Evolutionary conservation across 345 rosid species (phyloP).

Genomic region (Populus euphratica): DNA sequence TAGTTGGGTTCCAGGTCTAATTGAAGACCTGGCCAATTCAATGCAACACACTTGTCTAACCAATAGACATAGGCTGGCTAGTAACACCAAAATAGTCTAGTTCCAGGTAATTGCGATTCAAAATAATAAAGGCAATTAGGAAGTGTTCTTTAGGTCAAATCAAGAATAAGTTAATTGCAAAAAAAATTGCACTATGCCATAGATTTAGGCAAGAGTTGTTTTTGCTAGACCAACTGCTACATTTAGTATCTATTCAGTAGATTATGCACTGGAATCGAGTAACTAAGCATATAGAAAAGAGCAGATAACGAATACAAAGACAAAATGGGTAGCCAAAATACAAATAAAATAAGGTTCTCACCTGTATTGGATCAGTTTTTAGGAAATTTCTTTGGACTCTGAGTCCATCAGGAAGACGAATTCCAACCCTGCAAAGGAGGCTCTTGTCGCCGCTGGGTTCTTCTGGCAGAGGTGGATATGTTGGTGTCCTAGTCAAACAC

Average conservation of each 20-base stretch:
- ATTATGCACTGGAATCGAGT: not conserved
- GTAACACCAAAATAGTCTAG: not conserved
- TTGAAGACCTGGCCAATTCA: not conserved
- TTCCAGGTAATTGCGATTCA: not conserved
- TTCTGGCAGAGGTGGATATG: conserved; percentile 80
- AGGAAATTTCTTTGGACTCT: conserved; percentile 83
- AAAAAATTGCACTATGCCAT: not conserved
- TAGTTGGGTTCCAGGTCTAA: not conserved
- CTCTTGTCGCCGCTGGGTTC: conserved; percentile 81
- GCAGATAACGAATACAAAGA: not conserved
- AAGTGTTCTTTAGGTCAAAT: not conserved
- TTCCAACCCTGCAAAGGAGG: conserved; percentile 79
- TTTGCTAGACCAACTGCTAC: not conserved
- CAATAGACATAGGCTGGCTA: not conserved
- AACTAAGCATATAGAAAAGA: not conserved
- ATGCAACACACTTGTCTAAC: not conserved
- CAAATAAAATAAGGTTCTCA: conserved; percentile 11
- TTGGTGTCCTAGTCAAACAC: conserved; percentile 33
- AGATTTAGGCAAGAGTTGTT: not conserved
- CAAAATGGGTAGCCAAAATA: not conserved
- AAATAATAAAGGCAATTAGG: not conserved
- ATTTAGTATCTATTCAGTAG: not conserved
- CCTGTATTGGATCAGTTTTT: conserved; percentile 75
- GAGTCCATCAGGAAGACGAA: conserved; percentile 91
- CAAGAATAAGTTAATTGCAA: not conserved